Base-by-base conservation (phyloP, 495 filamentous ascomycete species). In the Podospora fimiseda region DNA sequence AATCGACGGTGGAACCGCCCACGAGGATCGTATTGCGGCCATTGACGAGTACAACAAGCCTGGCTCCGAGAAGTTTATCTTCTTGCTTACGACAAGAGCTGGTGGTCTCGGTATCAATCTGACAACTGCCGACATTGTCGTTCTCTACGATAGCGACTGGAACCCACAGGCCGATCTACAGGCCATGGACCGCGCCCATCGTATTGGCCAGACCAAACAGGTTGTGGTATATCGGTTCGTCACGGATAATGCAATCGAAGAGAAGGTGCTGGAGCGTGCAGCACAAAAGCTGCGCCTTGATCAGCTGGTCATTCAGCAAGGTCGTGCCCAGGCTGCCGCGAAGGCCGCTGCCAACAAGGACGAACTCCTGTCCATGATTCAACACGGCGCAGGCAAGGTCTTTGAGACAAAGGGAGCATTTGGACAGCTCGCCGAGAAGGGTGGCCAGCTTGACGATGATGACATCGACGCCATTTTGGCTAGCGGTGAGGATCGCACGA, bases 111-210 rank as follows among this genome's bases (percentile, higher is more conserved):
- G 93, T 59, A 99, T 99, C 74, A 99, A 99, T 66, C 71, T 99
- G 65, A 99, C 93, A 4, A 85, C 80, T 51, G 93, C 93, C 24
- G 93, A 99, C 60, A 93, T 99, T 58, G 93, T 99, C 36, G 83
- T 99, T 16, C 82, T 99, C n/a, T 99, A 90, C 63, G 93, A 99
- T 66, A 96, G 90, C 66, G 93, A 99, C 64, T 99, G 93, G 93
- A 99, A 99, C 59, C 93, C 93, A 5, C 93, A 99, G 69, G 93
- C 93, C 14, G 93, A 99, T 81, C 69, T 98, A 42, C 93, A 98
- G 71, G 93, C 93, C 39, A 98, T 98, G 93, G 93, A 98, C 57
- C 87, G 93, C 57, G 93, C 93, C 24, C 93, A 98, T 74, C 88
- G 93, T 71, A 98, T 98, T 64, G 93, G 93, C 42, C 93, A 99